Conservation (phyloP, 768 basidiomycete genomes). For the Rhizopogon vinicolor region DNA sequence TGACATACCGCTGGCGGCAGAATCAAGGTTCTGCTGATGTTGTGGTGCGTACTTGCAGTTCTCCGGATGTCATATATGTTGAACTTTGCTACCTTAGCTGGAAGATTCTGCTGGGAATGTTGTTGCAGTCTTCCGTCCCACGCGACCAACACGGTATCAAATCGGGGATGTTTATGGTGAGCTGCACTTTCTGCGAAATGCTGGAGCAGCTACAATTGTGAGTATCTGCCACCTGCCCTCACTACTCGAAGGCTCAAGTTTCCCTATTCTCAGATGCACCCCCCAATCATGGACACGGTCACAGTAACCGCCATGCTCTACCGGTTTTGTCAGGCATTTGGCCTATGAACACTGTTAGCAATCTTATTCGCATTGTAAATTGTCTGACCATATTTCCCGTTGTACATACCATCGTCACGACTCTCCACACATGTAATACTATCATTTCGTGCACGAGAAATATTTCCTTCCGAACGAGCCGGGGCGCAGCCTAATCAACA, state of each 20-base stretch:
- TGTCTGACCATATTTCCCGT: constrained; percentile 23
- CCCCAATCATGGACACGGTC: constrained; percentile 87
- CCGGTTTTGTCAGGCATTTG: constrained; percentile 61
- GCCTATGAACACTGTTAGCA: constrained; percentile 30
- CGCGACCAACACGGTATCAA: constrained; percentile 74
- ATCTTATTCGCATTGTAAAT: constrained; percentile 27
- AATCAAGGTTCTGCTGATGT: constrained; percentile 52
- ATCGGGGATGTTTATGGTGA: constrained; percentile 86
- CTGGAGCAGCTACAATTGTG: constrained; percentile 81
- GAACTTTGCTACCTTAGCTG: constrained; percentile 40
- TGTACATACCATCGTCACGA: constrained; percentile 23
- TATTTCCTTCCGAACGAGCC: constrained; percentile 15
- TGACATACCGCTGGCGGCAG: constrained; percentile 78
- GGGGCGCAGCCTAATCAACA: constrained; percentile 12
- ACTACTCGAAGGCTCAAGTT: constrained; percentile 17
- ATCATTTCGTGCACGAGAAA: constrained; percentile 22
- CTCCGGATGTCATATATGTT: constrained; percentile 1
- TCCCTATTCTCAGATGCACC: constrained; percentile 57
- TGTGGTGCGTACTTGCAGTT: constrained; percentile 39
- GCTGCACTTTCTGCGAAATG: constrained; percentile 74
- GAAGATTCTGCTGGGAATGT: constrained; percentile 64
- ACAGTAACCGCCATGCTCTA: constrained; percentile 84
- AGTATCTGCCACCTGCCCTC: constrained; percentile 15
- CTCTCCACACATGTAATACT: constrained; percentile 27
- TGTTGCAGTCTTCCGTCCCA: constrained; percentile 79